Evolutionary conservation across 2,329 filamentous ascomycete genomes (phyloP).

Genomic region (Fusarium sororula): DNA sequence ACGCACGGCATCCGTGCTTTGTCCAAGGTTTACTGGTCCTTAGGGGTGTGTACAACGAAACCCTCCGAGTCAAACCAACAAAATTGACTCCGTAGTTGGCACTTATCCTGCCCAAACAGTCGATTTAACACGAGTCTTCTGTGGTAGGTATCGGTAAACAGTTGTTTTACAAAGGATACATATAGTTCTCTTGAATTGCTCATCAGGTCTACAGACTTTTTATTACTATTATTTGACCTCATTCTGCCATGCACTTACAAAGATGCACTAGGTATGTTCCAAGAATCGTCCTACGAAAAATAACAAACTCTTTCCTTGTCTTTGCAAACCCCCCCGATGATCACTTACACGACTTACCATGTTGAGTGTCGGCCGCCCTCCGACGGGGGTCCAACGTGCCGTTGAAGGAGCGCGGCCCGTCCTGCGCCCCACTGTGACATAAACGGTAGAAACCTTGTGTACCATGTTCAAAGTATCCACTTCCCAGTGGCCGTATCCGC

Average conservation of each 20-base stretch:
- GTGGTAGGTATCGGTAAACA: background rate
- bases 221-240: background rate
- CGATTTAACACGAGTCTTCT: background rate
- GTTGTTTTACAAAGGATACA: background rate
- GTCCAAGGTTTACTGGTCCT: background rate
- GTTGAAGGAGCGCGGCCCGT: constrained; percentile 22
- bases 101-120: background rate
- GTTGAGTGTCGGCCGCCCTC: constrained; percentile 10
- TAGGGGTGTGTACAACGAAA: background rate
- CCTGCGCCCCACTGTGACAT: constrained; percentile 8
- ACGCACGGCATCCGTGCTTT: background rate
- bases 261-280: background rate
- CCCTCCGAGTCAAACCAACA: background rate
- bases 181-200: background rate
- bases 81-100: background rate
- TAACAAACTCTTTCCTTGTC: background rate
- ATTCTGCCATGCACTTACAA: background rate
- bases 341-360: constrained; percentile 10
- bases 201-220: background rate
- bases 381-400: background rate
- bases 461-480: background rate
- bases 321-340: background rate
- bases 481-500: constrained; percentile 6
- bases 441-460: constrained; percentile 15
- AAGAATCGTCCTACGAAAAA: background rate